Percentiles rank a stretch among this genome's conserved stretches.
These are phyloP conservation scores for Aristolochia contorta DNA, from an alignment of 164 flowering plant species.

Conservation along the genomic window DNA sequence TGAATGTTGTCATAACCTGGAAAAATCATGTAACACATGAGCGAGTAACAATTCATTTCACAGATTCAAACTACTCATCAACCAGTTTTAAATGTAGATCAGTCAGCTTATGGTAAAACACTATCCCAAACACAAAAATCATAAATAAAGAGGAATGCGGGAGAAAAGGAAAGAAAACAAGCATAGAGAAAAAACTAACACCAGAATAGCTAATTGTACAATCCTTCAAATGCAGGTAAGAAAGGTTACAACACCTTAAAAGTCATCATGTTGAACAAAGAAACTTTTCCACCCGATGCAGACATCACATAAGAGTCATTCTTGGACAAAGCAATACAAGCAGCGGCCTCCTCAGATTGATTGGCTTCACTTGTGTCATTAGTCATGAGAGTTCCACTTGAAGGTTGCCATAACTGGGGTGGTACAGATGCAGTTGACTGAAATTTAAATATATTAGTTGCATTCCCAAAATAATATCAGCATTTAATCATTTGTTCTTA, in stretches of 20 bases:
- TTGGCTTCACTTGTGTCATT: conserved; percentile 41
- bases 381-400: conserved; percentile 56
- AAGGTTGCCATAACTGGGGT: conserved; percentile 66
- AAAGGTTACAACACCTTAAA: conserved; percentile 34
- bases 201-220: neutral
- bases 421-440: conserved; percentile 51
- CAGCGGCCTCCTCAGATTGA: conserved; percentile 47
- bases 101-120: too few relatives aligned
- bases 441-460: conserved; percentile 4
- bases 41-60: too few relatives aligned
- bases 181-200: neutral
- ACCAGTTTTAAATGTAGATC: too few relatives aligned
- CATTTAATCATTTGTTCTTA: neutral
- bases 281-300: conserved; percentile 62
- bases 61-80: too few relatives aligned
- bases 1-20: conserved; percentile 69
- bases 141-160: too few relatives aligned
- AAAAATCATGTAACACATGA: neutral
- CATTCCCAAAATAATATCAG: neutral
- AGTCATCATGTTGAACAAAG: conserved; percentile 67
- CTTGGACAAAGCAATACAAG: conserved; percentile 62
- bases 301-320: conserved; percentile 63
- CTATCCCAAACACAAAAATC: too few relatives aligned
- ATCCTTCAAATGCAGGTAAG: neutral
- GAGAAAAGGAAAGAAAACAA: neutral